Conservation (phyloP, 129 eudicot genomes). For the Calendula officinalis region DNA sequence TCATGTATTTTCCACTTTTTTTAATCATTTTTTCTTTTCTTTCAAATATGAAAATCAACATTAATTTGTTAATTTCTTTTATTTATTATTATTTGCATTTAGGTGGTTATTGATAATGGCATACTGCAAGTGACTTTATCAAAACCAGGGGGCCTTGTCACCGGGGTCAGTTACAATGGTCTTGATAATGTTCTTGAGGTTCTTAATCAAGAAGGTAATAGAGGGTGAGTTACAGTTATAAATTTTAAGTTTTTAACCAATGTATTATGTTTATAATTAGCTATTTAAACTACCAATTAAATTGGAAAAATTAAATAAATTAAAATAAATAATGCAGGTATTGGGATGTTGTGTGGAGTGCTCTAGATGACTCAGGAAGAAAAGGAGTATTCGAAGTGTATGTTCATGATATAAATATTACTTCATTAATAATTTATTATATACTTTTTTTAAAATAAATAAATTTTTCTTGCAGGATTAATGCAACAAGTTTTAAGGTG, state of each 20-base stretch:
- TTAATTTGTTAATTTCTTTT: slow-evolving; percentile 3
- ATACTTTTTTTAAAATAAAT: not conserved
- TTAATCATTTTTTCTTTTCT: slow-evolving; percentile 28
- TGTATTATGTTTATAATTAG: not conserved
- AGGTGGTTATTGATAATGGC: slow-evolving; percentile 82
- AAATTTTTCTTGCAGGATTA: slow-evolving; percentile 28
- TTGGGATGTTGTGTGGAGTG: slow-evolving; percentile 45
- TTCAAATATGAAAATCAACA: not conserved
- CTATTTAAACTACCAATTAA: slow-evolving; percentile 14
- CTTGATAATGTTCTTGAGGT: slow-evolving; percentile 66
- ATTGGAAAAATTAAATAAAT: not conserved
- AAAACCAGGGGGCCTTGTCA: slow-evolving; percentile 60
- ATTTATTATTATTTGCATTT: slow-evolving; percentile 1
- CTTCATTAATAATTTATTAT: too few species aligned
- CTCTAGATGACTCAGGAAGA: slow-evolving; percentile 37
- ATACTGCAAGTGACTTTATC: slow-evolving; percentile 54
- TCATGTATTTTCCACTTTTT: slow-evolving; percentile 26
- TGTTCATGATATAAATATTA: slow-evolving; percentile 1
- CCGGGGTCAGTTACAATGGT: slow-evolving; percentile 53
- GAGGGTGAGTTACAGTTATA: slow-evolving; percentile 60
- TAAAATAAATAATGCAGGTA: slow-evolving; percentile 32
- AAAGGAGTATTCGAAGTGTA: slow-evolving; percentile 41
- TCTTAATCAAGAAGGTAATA: slow-evolving; percentile 46
- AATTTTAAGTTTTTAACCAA: too few species aligned
- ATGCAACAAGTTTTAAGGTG: slow-evolving; percentile 37